phyloP scores from a whole-genome alignment of 1,284 basidiomycete species.

The Austropuccinia psidii region DNA sequence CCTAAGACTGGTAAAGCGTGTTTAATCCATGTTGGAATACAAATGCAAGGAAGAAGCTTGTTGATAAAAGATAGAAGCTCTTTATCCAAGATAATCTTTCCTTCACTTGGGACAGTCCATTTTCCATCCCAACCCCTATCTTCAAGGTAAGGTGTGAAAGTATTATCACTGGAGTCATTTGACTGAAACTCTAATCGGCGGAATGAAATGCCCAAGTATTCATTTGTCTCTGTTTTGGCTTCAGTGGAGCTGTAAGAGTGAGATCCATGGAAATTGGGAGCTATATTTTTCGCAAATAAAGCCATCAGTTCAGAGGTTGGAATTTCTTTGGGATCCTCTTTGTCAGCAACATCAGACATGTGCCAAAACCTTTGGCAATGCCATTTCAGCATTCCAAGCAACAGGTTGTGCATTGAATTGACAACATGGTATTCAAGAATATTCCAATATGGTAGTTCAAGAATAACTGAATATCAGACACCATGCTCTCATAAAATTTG shows the following conservation, averaged over 20 bases:
- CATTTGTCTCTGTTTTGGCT: background rate
- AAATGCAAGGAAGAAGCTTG: background rate
- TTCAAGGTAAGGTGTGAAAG: background rate
- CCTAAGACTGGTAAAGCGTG: conserved; percentile 1
- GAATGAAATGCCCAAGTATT: background rate
- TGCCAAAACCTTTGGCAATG: conserved; percentile 2
- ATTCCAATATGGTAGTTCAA: conserved; percentile 5
- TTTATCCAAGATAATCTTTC: background rate
- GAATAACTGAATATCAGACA: background rate
- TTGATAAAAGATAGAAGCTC: background rate
- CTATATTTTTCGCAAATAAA: background rate
- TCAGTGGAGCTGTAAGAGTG: background rate
- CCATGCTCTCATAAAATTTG: background rate
- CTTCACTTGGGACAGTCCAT: background rate
- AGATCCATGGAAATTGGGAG: too few relatives aligned
- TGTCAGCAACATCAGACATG: background rate
- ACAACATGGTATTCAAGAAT: background rate
- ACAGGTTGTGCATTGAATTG: conserved; percentile 7
- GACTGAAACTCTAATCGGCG: background rate
- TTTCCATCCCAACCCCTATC: background rate
- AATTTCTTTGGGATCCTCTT: background rate
- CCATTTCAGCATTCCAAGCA: background rate
- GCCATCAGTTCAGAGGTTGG: background rate
- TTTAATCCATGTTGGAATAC: conserved; percentile 8
- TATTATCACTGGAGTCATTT: background rate